These are phyloP conservation scores for Xylariaceae sp. DNA, from an alignment of 2,329 filamentous ascomycete genomes.

Conservation along the genomic window DNA sequence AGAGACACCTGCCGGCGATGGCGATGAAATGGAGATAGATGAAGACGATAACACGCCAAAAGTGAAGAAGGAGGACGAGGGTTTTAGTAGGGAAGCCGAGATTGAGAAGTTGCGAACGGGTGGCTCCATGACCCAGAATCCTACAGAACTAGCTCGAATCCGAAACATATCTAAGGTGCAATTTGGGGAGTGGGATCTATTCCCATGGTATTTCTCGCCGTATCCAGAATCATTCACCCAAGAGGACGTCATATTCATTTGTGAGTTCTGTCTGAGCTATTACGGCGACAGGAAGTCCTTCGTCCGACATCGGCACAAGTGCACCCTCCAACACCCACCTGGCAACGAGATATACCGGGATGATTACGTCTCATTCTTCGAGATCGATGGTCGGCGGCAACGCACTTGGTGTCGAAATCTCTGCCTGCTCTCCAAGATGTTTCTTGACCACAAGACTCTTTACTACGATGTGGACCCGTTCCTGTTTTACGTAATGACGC, in stretches of 20 bases:
- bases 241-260: constrained; percentile 90
- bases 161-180: constrained; percentile 93
- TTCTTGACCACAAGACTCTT: constrained; percentile 93
- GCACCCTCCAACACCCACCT: constrained; percentile 86
- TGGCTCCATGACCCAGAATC: constrained; percentile 98
- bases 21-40: constrained; percentile 59
- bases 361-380: constrained; percentile 91
- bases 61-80: constrained; percentile 51
- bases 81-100: constrained; percentile 82
- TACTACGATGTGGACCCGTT: constrained; percentile 99
- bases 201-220: constrained; percentile 98
- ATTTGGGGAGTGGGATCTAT: constrained; percentile 88
- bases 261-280: constrained; percentile 95
- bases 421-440: constrained; percentile 92
- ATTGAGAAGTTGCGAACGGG: constrained; percentile 94
- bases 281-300: constrained; percentile 84
- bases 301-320: constrained; percentile 83
- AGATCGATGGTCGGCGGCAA: constrained; percentile 93
- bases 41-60: constrained; percentile 48
- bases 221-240: constrained; percentile 90
- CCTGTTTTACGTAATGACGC: constrained; percentile 97
- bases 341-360: constrained; percentile 99
- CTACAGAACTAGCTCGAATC: constrained; percentile 93
- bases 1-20: constrained; percentile 47
- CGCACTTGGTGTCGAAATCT: constrained; percentile 96